These are phyloP conservation scores for Phytopythium kandeliae DNA, from an alignment of 352 stramenopile genomes.

Conservation along the genomic window DNA sequence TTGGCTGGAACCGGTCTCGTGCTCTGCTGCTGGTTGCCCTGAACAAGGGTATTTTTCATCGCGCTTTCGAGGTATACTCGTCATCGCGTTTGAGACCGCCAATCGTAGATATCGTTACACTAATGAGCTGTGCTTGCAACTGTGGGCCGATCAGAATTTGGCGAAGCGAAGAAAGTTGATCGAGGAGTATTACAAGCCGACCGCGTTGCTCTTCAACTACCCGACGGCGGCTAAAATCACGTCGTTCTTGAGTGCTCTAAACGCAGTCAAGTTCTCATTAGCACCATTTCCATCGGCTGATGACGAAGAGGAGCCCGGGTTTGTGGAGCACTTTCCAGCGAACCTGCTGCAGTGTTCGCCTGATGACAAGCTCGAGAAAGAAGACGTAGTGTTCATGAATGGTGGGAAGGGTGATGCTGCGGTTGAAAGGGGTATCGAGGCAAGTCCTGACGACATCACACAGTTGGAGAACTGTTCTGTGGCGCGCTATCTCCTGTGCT, in stretches of 20 bases:
- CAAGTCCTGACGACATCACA: conserved; percentile 43
- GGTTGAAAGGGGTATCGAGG: conserved; percentile 18
- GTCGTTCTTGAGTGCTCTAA: conserved; percentile 60
- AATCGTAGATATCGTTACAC: background rate
- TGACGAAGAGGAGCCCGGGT: conserved; percentile 9
- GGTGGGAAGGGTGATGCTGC: conserved; percentile 18
- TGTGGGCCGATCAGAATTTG: conserved; percentile 34
- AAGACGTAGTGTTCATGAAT: conserved; percentile 14
- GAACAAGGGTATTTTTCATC: conserved; percentile 71
- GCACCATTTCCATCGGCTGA: conserved; percentile 17
- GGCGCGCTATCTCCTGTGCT: conserved; percentile 39
- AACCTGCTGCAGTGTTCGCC: conserved; percentile 55
- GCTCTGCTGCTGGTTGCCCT: conserved; percentile 60
- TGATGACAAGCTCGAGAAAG: conserved; percentile 27
- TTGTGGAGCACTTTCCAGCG: conserved; percentile 19
- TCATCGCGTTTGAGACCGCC: background rate
- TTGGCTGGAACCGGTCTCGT: conserved; percentile 67
- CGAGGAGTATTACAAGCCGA: conserved; percentile 56
- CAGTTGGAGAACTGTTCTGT: conserved; percentile 45
- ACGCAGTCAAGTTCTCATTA: conserved; percentile 62
- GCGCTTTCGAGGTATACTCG: conserved; percentile 49
- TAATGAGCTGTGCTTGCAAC: background rate
- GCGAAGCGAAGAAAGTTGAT: conserved; percentile 54
- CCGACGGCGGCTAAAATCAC: conserved; percentile 38
- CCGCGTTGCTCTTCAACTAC: conserved; percentile 66